These are phyloP conservation scores for Psidium guajava DNA, from an alignment of 345 rosid genomes.

Conservation along the genomic window DNA sequence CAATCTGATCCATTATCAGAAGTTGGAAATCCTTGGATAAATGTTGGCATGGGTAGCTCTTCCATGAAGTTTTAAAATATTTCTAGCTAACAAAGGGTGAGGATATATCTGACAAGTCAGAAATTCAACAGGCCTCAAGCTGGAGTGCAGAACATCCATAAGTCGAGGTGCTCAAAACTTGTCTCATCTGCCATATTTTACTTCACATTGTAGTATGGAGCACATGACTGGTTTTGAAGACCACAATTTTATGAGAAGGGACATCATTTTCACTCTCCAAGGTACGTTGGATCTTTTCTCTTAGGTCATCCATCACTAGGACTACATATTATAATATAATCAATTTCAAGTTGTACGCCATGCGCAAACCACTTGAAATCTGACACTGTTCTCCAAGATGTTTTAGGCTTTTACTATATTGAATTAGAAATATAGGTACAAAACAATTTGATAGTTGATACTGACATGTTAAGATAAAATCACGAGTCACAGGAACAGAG, in stretches of 20 bases:
- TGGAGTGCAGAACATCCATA: background rate
- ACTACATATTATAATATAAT: background rate
- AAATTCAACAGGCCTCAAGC: background rate
- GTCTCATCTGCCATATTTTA: background rate
- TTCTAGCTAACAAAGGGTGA: background rate
- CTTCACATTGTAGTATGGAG: background rate
- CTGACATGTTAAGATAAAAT: background rate
- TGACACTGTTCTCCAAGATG: background rate
- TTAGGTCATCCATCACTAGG: background rate
- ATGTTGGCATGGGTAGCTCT: background rate
- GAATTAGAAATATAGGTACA: background rate
- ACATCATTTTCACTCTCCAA: background rate
- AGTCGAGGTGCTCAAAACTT: background rate
- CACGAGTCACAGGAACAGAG: background rate
- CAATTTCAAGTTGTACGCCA: background rate
- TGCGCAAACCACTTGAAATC: background rate
- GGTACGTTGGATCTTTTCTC: background rate
- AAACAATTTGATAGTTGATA: background rate
- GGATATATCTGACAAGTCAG: background rate
- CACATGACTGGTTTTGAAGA: background rate
- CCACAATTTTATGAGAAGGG: background rate
- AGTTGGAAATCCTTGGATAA: background rate
- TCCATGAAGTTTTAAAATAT: background rate
- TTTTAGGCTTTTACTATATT: background rate
- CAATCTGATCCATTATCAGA: background rate